phyloP scores from a whole-genome alignment of 2,329 filamentous ascomycete genomes.

The Whalleya microplaca region DNA sequence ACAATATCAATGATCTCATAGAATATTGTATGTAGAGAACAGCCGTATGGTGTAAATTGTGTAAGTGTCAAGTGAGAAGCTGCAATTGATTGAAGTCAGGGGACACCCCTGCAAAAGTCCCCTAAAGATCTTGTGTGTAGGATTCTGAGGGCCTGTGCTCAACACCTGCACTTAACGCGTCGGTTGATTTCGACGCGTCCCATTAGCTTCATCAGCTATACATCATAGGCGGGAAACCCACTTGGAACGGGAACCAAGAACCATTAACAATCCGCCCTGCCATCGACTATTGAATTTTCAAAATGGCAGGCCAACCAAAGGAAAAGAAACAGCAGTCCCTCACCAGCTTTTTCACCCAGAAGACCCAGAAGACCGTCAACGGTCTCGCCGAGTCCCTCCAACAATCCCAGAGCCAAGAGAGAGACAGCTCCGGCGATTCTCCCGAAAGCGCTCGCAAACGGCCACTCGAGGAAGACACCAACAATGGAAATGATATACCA shows the following conservation, averaged over 20 bases:
- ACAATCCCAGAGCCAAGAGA: slow-evolving; percentile 37
- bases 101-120: not conserved
- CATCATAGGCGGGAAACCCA: slow-evolving; percentile 2
- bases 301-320: slow-evolving; percentile 46
- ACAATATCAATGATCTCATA: too few relatives aligned
- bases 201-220: slow-evolving; percentile 8
- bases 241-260: not conserved
- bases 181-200: slow-evolving; percentile 15
- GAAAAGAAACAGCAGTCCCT: slow-evolving; percentile 79
- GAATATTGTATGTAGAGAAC: too few relatives aligned
- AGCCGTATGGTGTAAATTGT: not conserved
- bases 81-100: not conserved
- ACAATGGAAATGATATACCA: slow-evolving; percentile 47
- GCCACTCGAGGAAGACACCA: slow-evolving; percentile 51
- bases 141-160: slow-evolving; percentile 24
- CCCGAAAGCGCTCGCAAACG: slow-evolving; percentile 50
- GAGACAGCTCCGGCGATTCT: slow-evolving; percentile 29
- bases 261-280: slow-evolving; percentile 2
- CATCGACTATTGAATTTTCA: not conserved
- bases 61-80: not conserved
- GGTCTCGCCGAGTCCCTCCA: slow-evolving; percentile 44
- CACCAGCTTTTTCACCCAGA: slow-evolving; percentile 84
- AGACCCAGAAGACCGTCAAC: slow-evolving; percentile 61
- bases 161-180: slow-evolving; percentile 29
- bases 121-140: slow-evolving; percentile 7